Evolutionary conservation across 108 stramenopile species (phyloP).

Genomic region (Cyclotella cryptica): DNA sequence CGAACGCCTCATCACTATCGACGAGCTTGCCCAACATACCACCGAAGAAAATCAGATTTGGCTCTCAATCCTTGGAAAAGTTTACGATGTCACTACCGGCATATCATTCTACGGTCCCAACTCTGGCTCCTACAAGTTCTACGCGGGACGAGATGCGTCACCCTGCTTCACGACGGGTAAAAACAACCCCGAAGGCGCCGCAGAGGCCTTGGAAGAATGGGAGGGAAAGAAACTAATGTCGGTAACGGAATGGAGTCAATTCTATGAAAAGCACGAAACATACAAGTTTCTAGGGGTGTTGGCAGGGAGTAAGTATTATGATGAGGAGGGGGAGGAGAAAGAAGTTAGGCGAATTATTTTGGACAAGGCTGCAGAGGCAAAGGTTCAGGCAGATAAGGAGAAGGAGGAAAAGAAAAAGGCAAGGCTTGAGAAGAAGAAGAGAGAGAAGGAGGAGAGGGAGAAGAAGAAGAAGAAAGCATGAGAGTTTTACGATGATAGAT

Average conservation of each 20-base stretch:
- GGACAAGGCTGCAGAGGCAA: slow-evolving; percentile 34
- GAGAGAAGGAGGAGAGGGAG: slow-evolving; percentile 17
- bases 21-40: slow-evolving; percentile 33
- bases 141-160: slow-evolving; percentile 60
- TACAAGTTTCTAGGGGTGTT: slow-evolving; percentile 68
- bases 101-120: slow-evolving; percentile 25
- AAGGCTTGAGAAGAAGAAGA: slow-evolving; percentile 36
- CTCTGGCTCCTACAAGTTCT: slow-evolving; percentile 54
- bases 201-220: slow-evolving; percentile 56
- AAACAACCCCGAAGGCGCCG: slow-evolving; percentile 71
- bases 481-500: not conserved
- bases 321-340: slow-evolving; percentile 58
- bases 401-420: slow-evolving; percentile 36
- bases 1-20: slow-evolving; percentile 30
- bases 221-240: slow-evolving; percentile 41
- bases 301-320: slow-evolving; percentile 60
- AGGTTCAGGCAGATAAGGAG: slow-evolving; percentile 31
- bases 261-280: slow-evolving; percentile 66
- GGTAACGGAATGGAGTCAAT: slow-evolving; percentile 55
- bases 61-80: slow-evolving; percentile 79
- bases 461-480: slow-evolving; percentile 19
- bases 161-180: slow-evolving; percentile 71
- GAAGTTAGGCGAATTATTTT: slow-evolving; percentile 37
- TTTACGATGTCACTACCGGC: slow-evolving; percentile 81
- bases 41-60: slow-evolving; percentile 52